Percentiles rank a stretch among this genome's conserved stretches.
Conservation (phyloP, 2,329 filamentous ascomycete genomes). For the Beauveria sp. region DNA sequence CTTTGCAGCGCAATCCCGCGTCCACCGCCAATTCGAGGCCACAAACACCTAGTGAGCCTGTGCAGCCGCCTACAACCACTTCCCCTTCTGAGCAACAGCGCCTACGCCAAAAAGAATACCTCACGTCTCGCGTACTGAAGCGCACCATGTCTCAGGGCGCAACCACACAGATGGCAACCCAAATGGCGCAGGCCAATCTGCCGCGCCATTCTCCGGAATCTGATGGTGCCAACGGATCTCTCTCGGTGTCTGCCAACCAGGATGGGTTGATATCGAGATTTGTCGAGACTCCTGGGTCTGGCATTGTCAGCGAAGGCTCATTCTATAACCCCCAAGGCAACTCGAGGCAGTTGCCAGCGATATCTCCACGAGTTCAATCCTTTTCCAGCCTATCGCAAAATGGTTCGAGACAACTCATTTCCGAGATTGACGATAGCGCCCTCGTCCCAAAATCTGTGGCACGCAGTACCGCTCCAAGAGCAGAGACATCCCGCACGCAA, state of each 20-base stretch:
- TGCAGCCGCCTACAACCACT: constrained; percentile 12
- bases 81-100: constrained; percentile 33
- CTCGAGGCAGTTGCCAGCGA: constrained; percentile 25
- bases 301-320: constrained; percentile 42
- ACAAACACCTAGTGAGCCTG: constrained; percentile 25
- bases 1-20: constrained; percentile 25
- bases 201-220: constrained; percentile 29
- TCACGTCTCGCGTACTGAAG: constrained; percentile 60
- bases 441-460: constrained; percentile 38
- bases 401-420: constrained; percentile 18
- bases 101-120: constrained; percentile 52
- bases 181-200: constrained; percentile 36
- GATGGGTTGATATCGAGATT: constrained; percentile 53
- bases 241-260: constrained; percentile 26
- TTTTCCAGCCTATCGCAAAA: constrained; percentile 27
- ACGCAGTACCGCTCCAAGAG: constrained; percentile 33
- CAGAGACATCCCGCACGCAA: constrained; percentile 60
- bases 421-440: constrained; percentile 32
- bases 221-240: constrained; percentile 18
- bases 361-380: constrained; percentile 34
- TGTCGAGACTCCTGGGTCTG: constrained; percentile 44
- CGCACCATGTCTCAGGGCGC: constrained; percentile 54
- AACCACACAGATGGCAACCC: constrained; percentile 57
- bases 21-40: constrained; percentile 24
- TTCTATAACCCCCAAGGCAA: constrained; percentile 36